These are phyloP conservation scores for Neospora caninum DNA, from an alignment of 169 alveolate species.

Conservation along the genomic window DNA sequence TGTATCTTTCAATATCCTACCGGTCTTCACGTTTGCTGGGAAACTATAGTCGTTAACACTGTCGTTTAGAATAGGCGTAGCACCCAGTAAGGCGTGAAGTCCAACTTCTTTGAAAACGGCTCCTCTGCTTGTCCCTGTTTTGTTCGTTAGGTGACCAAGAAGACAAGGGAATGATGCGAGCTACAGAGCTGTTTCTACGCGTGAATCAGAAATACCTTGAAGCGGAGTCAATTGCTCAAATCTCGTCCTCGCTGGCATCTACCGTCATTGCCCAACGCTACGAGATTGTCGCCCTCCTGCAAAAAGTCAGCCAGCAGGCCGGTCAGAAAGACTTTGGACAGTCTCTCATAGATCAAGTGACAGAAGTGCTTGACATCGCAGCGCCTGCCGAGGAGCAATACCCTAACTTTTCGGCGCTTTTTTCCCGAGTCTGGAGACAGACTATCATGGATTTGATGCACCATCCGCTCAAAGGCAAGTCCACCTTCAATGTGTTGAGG, in stretches of 20 bases:
- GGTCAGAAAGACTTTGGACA: background rate
- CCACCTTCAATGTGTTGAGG: background rate
- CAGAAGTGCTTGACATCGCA: background rate
- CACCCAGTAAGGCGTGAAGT: no score
- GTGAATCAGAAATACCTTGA: background rate
- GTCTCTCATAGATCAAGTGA: background rate
- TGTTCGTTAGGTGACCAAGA: background rate
- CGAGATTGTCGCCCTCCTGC: conserved; percentile 18
- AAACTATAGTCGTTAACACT: no score
- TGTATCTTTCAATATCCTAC: no score
- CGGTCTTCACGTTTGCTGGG: no score
- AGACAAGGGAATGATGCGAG: background rate
- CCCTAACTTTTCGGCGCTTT: background rate
- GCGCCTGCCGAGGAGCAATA: background rate
- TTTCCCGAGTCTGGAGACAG: background rate
- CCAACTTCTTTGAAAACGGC: no score
- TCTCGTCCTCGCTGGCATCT: background rate
- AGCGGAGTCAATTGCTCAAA: background rate
- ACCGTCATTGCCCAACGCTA: background rate
- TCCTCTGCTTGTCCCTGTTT: no score
- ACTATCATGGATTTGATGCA: background rate
- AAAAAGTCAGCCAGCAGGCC: background rate
- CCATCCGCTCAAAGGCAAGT: conserved; percentile 9
- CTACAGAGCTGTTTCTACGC: background rate
- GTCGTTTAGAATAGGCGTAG: no score